These are phyloP conservation scores for Fusarium mangiferae DNA, from an alignment of 2,329 filamentous ascomycete genomes.

Conservation along the genomic window DNA sequence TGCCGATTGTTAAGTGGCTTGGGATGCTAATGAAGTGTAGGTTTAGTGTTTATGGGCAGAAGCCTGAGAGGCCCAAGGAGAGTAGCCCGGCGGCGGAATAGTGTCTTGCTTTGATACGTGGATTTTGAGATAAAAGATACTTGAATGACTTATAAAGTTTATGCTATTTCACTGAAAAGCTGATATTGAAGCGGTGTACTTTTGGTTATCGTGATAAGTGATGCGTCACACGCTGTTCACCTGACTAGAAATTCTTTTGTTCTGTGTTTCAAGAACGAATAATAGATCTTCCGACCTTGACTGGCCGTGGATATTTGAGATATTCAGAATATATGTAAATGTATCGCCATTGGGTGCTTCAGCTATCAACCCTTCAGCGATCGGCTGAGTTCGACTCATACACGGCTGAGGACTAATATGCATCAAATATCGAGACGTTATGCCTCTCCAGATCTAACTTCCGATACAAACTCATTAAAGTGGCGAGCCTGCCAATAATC, in stretches of 20 bases:
- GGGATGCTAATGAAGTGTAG: not conserved
- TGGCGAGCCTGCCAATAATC: fast-evolving
- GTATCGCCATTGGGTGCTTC: fast-evolving
- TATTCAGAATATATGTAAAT: fast-evolving
- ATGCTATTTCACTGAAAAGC: fast-evolving
- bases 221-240: fast-evolving
- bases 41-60: slow-evolving; percentile 34
- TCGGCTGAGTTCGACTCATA: fast-evolving
- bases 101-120: fast-evolving
- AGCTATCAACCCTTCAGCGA: not conserved
- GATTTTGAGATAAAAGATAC: fast-evolving
- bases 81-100: not conserved
- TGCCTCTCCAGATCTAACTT: fast-evolving
- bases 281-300: no score
- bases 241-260: no score
- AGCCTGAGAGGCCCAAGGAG: not conserved
- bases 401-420: fast-evolving
- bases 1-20: fast-evolving
- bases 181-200: fast-evolving
- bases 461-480: fast-evolving
- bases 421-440: fast-evolving
- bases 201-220: fast-evolving
- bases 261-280: no score
- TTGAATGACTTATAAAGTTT: not conserved
- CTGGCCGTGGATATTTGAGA: no score